Evolutionary conservation across 2,329 filamentous ascomycete species (phyloP).

Genomic region (Chrysoporthe deuterocubensis): DNA sequence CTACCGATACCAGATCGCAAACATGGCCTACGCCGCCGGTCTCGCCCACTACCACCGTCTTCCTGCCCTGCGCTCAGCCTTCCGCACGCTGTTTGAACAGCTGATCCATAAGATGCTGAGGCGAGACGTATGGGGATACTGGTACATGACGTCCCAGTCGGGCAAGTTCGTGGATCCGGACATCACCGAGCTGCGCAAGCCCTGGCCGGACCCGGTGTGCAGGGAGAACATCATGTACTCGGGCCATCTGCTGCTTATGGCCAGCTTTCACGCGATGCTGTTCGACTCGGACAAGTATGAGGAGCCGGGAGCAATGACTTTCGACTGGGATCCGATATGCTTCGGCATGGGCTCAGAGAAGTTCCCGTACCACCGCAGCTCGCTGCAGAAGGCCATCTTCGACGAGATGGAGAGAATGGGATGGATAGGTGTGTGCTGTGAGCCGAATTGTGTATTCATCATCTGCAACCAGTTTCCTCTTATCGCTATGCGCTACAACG

Average conservation of each 20-base stretch:
- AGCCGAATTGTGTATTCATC: slow-evolving; percentile 45
- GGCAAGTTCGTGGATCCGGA: slow-evolving; percentile 42
- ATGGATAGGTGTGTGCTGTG: slow-evolving; percentile 48
- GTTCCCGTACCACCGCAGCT: slow-evolving; percentile 39
- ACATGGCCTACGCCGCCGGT: slow-evolving; percentile 44
- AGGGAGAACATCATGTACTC: slow-evolving; percentile 46
- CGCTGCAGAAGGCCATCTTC: slow-evolving; percentile 41
- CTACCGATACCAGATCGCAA: slow-evolving; percentile 46
- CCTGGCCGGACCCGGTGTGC: slow-evolving; percentile 46
- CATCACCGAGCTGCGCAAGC: slow-evolving; percentile 43
- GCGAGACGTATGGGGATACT: slow-evolving; percentile 47
- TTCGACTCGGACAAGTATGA: slow-evolving; percentile 47
- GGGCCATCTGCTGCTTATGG: slow-evolving; percentile 17
- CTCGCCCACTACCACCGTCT: slow-evolving; percentile 45
- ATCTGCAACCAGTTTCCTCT: slow-evolving; percentile 50
- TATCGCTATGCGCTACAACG: slow-evolving; percentile 44
- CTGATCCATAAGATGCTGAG: slow-evolving; percentile 48
- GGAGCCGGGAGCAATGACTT: slow-evolving; percentile 37
- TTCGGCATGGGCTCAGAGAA: slow-evolving; percentile 42
- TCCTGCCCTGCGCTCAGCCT: slow-evolving; percentile 39
- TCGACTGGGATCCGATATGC: slow-evolving; percentile 45
- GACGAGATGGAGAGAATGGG: slow-evolving; percentile 43
- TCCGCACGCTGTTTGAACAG: slow-evolving; percentile 40
- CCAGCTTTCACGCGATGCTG: slow-evolving; percentile 39
- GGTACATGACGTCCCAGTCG: slow-evolving; percentile 44